Evolutionary conservation across 306 rosid genomes (phyloP), one percentile per base, ranked within the genome.

Genomic region (Erythrophleum fordii): DNA sequence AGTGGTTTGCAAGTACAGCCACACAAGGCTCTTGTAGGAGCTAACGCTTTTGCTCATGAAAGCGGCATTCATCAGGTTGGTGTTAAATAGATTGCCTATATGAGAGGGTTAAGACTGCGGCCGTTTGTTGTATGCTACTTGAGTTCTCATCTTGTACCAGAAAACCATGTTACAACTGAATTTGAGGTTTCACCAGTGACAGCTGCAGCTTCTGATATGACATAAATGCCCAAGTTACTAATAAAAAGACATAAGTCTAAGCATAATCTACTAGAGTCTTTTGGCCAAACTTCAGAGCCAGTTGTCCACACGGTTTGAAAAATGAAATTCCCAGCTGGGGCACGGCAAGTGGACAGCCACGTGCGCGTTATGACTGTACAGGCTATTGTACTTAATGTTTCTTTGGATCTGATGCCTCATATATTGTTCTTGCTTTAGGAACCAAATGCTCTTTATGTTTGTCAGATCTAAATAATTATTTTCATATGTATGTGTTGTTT

Each of bases 61-160:
- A 96, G 99, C 85, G 99, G 99, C 77, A 96, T 96, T 89, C 99
- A 96, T 81, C 99, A 96, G 98, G 99, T 94, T 90, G 59, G 89
- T 72, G 76, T 75, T 66, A 42, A 58, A 45, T 61, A 61, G 75
- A 44, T 56, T 67, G 51, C 26, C 25, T 51, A 44, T 41, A 26
- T 42, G 52, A 31, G 56, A 46, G 72, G 66, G 64, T 13, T 41
- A 37, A 69, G 20, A 73, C 49, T 16, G 70, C 2, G 46, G 14
- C 73, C 51, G 35, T 49, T 39, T 25, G 17, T 0, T 77, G 65
- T 69, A 48, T 17, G 46, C 42, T 53, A 20, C 48, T 67, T 45
- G 18, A 41, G 52, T 66, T 44, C n/a, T n/a, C n/a, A 80, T 37
- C 46, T 66, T 67, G 52, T 18, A 12, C n/a, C 61, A 37, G 12